phyloP scores from a whole-genome alignment of 2,329 filamentous ascomycete genomes.

The Ciborinia camelliae region DNA sequence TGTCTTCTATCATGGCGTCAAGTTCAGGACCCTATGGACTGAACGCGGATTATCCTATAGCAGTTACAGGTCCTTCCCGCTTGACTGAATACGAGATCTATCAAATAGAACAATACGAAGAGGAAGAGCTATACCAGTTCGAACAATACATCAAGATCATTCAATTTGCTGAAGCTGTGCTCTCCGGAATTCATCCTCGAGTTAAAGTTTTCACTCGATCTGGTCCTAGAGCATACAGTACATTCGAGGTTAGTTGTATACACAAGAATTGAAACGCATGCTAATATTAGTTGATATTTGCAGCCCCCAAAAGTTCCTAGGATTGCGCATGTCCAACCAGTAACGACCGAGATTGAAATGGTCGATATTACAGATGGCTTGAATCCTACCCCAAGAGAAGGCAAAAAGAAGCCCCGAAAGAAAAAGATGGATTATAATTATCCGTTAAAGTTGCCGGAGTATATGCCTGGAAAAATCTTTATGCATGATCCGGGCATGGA shows the following conservation, averaged over 20 bases:
- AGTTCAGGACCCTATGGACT: no score
- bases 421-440: not conserved
- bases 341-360: not conserved
- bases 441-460: no score
- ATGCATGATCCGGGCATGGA: not conserved
- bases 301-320: not conserved
- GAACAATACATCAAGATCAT: conserved; percentile 13
- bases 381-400: not conserved
- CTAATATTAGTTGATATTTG: not conserved
- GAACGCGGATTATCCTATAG: no score
- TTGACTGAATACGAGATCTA: not conserved
- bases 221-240: not conserved
- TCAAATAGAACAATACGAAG: not conserved
- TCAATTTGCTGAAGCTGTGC: conserved; percentile 9
- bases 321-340: no score
- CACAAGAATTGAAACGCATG: no score
- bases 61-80: not conserved
- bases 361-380: not conserved
- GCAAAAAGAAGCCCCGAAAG: not conserved
- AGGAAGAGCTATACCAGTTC: not conserved
- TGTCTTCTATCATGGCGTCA: conserved; percentile 5
- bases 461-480: not conserved
- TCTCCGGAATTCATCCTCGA: conserved; percentile 10
- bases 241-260: not conserved
- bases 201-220: not conserved